Evolutionary conservation across 2,329 filamentous ascomycete genomes (phyloP), one percentile per base, ranked within the genome.

Genomic region (Penicillium sclerotiorum): DNA sequence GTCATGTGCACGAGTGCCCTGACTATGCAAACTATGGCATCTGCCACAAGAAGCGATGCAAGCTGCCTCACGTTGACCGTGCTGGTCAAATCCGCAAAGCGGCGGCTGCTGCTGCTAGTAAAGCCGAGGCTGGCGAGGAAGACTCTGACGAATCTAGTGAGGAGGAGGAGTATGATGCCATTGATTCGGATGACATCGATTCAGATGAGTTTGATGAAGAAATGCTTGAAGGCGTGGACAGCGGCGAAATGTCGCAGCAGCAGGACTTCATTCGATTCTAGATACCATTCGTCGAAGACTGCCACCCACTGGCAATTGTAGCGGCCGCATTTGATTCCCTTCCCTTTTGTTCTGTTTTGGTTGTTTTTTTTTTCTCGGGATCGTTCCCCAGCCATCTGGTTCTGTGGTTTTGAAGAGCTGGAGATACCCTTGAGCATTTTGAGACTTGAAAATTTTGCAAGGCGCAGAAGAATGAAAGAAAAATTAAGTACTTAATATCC

Each of bases 1-100:
- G 91, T 53, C 94, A 99, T 76, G 87, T 93, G 50, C 87, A 88
- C 73, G 93, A 97, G 72, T 97, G 94, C 72, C 93, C 94, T 55
- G 89, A 95, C 70, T 96, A 95, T 77, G 89, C 90, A 80, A 95
- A 96, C 74, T 90, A 83, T 53, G 93, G 93, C 63, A 78, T 80
- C 55, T 99, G 94, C 82, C 85, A 85, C 69, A 85, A 82, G 69
- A 85, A 86, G 72, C 85, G 86, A 59, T 97, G 93, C 78, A 88
- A 87, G 68, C 81, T 96, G 47, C 88, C 85, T 52, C 94, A 99
- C 74, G 84, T 93, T 68, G 89, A 94, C 75, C 86, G 89, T 73
- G 91, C 91, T 68, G 91, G 89, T 64, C 88, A 90, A 65, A 86
- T 87, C 69, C 80, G 83, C 70, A 83, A 81, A 70, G 78, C 80